Evolutionary conservation across 192 early-diverging fungal species (phyloP), one percentile per base, ranked within the genome.

Genomic region (Globomyces pollinis-pini): DNA sequence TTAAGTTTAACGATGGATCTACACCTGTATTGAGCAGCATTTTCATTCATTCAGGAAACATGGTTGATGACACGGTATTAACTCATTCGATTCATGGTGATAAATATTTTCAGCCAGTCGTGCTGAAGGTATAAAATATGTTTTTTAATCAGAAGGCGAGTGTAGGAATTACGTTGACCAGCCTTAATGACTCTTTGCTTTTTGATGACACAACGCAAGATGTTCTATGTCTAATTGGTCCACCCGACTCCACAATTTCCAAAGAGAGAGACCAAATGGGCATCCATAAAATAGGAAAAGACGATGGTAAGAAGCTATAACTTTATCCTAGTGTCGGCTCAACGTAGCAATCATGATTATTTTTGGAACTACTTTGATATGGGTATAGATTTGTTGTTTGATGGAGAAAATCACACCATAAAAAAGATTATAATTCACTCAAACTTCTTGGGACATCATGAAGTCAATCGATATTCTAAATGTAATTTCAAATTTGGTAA

Each of bases 331-430:
- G n/a, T n/a, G n/a, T n/a, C n/a, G n/a, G n/a, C n/a, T 8, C 12
- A 7, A 9, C 16, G 28, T 1, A 15, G 42, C 20, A 59, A 1
- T 3, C 50, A 56, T 5, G 86, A 83, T 59, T 89, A 88, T 49
- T 86, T 87, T 67, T 88, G 83, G 69, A 86, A 88, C 57, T 89
- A 87, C 52, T 87, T 86, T 63, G 70, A 78, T 51, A 42, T 83
- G n/a, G 87, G 87, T 4, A 72, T 89, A 26, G 87, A 89, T 50
- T 65, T 89, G 24, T 56, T 87, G 4, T 84, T 90, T 63, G 86
- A 87, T 39, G 86, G 83, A 9, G 51, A 59, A 6, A 67, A 64
- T 3, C 88, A 90, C 59, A 67, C 74, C 12, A 77, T 86, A 62
- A 83, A 81, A 57, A 90, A 90, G 64, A 73, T 90, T 39, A 63